Percentiles rank a stretch among this genome's conserved stretches.
phyloP scores from a whole-genome alignment of 331 rosid genomes.

The Phaseolus coccineus region DNA sequence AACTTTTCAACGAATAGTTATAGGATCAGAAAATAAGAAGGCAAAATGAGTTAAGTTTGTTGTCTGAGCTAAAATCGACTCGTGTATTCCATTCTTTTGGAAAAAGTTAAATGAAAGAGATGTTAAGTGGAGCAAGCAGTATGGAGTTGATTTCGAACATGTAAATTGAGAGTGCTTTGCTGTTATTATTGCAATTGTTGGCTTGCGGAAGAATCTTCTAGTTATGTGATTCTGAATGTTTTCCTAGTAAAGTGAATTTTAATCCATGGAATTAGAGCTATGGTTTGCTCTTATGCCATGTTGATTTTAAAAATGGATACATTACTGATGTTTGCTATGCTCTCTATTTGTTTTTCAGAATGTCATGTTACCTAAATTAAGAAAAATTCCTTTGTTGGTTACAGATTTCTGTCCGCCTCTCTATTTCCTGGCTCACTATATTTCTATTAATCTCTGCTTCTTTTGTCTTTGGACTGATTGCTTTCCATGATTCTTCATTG shows the following conservation, averaged over 20 bases:
- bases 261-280: neutral
- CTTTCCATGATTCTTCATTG: constrained; percentile 14
- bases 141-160: neutral
- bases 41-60: too few species aligned
- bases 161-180: neutral
- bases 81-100: too few species aligned
- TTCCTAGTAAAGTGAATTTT: constrained; percentile 6
- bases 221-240: constrained; percentile 19
- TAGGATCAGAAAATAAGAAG: too few species aligned
- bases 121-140: neutral
- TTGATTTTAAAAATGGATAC: constrained; percentile 1
- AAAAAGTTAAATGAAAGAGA: too few species aligned
- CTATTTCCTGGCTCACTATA: neutral
- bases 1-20: too few species aligned
- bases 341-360: constrained; percentile 12
- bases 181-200: neutral
- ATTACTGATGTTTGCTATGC: constrained; percentile 9
- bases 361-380: constrained; percentile 7
- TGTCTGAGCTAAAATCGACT: too few species aligned
- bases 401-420: neutral
- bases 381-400: constrained; percentile 14
- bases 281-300: neutral
- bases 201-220: constrained; percentile 15
- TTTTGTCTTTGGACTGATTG: neutral
- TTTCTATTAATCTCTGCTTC: neutral